Base-by-base conservation (phyloP, 108 stramenopile genomes). In the Skeletonema potamos region DNA sequence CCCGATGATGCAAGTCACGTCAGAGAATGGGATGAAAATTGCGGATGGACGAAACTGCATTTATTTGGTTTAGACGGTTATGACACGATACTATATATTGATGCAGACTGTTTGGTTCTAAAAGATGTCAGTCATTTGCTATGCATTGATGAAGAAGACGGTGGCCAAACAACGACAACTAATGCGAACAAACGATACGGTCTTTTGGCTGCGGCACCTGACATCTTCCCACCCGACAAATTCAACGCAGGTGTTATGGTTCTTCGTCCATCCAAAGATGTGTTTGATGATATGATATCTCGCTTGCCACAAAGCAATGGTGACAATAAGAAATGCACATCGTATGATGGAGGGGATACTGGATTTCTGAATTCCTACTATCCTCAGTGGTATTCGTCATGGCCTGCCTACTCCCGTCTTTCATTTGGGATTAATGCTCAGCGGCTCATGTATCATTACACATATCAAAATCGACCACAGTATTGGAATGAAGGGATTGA, bases 161-260 rank as follows among this genome's bases (percentile, higher is more conserved):
- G 48, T 9, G 48, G 41, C 9, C 7, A 51, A 59, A 15, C 37
- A 34, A 51, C 30, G 1, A 34, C 66, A 24, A 77, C 81, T 39
- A 30, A 70, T 41, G 61, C 60, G 24, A 66, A 51, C 17, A 80
- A 85, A 58, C 81, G 82, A 51, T 58, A 76, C 24, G 82, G 88
- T 34, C 76, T 90, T 11, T 77, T 96, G 29, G 94, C 94, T 6
- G 96, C 96, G 6, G 92, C 92, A 59, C 93, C 94, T 2, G 92
- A 96, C 62, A 68, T 94, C 7, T 84, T 96, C 27, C 90, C 93
- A 11, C 94, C 94, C 0, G 87, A 94, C 66, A 74, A 82, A 28
- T 97, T 97, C 84, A 94, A 96, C 64, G 89, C 92, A 13, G 94
- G 94, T 7, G 94, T 96, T n/a, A 82, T 96, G 85, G 87, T 96